These are phyloP conservation scores for Podospora fimiseda DNA, from an alignment of 495 filamentous ascomycete genomes.

Conservation along the genomic window DNA sequence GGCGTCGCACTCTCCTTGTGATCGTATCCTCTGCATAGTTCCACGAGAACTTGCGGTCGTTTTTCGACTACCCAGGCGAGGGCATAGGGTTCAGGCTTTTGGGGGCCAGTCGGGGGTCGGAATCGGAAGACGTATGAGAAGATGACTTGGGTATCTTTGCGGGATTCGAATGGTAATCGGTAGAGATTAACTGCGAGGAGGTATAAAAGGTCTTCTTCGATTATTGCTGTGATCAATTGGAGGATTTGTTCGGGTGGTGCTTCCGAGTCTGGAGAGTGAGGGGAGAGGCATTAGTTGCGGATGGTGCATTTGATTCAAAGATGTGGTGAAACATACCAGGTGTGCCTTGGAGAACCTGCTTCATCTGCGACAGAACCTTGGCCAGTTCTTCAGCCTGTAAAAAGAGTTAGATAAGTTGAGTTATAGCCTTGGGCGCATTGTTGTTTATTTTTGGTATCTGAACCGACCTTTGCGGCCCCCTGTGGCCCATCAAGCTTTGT, in stretches of 20 bases:
- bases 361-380: slow-evolving; percentile 74
- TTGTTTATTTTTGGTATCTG: slow-evolving; percentile 12
- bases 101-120: slow-evolving; percentile 51
- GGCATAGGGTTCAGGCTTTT: slow-evolving; percentile 65
- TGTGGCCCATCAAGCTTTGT: slow-evolving; percentile 46
- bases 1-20: slow-evolving; percentile 87
- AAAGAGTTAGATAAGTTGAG: slow-evolving; percentile 2
- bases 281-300: background rate
- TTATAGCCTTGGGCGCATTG: slow-evolving; percentile 5
- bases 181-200: slow-evolving; percentile 72
- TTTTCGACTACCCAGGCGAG: slow-evolving; percentile 79
- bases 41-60: slow-evolving; percentile 78
- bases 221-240: slow-evolving; percentile 68
- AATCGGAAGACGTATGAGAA: slow-evolving; percentile 85
- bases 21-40: slow-evolving; percentile 84
- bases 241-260: slow-evolving; percentile 79
- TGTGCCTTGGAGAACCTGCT: slow-evolving; percentile 75
- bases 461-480: slow-evolving; percentile 44
- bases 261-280: slow-evolving; percentile 61
- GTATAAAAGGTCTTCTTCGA: slow-evolving; percentile 83
- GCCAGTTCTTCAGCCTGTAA: slow-evolving; percentile 49
- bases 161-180: slow-evolving; percentile 85
- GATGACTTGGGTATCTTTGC: slow-evolving; percentile 84
- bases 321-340: slow-evolving; percentile 48
- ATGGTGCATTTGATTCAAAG: background rate